Evolutionary conservation across 2,329 filamentous ascomycete genomes (phyloP), one percentile per base, ranked within the genome.

Genomic region (Aspergillus melleus): DNA sequence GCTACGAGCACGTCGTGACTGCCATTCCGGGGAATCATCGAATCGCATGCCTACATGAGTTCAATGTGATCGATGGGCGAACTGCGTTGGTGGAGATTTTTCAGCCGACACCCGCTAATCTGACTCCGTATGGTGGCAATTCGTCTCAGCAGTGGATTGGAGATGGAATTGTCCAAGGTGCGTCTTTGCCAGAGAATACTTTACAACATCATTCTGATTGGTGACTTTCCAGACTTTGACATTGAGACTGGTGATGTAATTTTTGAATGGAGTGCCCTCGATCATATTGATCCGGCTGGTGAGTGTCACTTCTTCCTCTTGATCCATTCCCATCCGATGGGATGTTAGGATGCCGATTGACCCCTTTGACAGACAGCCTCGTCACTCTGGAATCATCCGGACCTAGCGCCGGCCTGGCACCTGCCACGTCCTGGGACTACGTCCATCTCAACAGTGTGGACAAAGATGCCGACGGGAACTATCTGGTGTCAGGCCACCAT

Each of bases 1-100:
- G 81, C 54, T 86, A 85, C 61, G 78, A 84, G 66, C 81, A 79
- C 0, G 78, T 85, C 46, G 74, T 76, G 1, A 42, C 36, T 8
- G 36, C 36, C 9, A n/a, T 14, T 3, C 36, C 36, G 36, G 36
- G 14, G 14, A 42, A 42, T n/a, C 36, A 42, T 42, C 36, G 16
- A 16, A 42, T 42, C 6, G 36, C 36, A n/a, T 42, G 14, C 14
- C 36, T 42, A n/a, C 36, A 42, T 42, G 36, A 42, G 16, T 42
- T 42, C 16, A 42, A 42, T n/a, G 36, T 42, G 14, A 42, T 42
- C 16, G 36, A n/a, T n/a, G 36, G 16, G 5, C 36, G 9, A 8
- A 42, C 36, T 42, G 36, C 36, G 36, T 14, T 42, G 36, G 36
- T 42, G 36, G 36, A 42, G 16, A 42, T 42, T 42, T 42, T n/a